Evolutionary conservation across 768 basidiomycete species (phyloP).

Genomic region (Phylloporus sp.): DNA sequence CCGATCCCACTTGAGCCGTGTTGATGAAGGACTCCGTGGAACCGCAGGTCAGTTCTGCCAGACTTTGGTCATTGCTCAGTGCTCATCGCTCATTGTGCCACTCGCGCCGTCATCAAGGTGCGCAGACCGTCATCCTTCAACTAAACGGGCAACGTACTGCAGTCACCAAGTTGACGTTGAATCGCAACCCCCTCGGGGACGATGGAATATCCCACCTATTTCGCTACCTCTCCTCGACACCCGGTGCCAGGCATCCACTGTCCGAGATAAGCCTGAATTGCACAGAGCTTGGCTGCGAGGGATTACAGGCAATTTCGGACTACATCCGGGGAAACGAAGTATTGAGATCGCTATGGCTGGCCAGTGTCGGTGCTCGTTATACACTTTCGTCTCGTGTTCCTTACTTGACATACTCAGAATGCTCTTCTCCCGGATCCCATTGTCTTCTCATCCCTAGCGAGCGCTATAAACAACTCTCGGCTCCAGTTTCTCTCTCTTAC

Average conservation of each 20-base stretch:
- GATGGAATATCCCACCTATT: conserved; percentile 53
- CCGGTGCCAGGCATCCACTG: conserved; percentile 44
- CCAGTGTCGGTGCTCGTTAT: conserved; percentile 42
- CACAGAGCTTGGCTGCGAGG: conserved; percentile 49
- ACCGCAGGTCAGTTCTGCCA: conserved; percentile 15
- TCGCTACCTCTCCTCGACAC: conserved; percentile 45
- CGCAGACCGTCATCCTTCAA: conserved; percentile 44
- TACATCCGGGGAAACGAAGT: conserved; percentile 46
- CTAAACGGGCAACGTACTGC: conserved; percentile 37
- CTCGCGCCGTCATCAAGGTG: conserved; percentile 39
- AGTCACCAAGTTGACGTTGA: conserved; percentile 49
- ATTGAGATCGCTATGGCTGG: conserved; percentile 46
- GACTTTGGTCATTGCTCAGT: not conserved
- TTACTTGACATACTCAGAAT: conserved; percentile 33
- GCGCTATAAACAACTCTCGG: conserved; percentile 49
- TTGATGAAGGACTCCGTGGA: conserved; percentile 22
- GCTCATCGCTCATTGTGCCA: conserved; percentile 2
- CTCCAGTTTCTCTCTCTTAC: conserved; percentile 49
- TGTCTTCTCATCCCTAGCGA: conserved; percentile 37
- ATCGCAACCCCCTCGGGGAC: conserved; percentile 54
- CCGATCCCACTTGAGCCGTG: conserved; percentile 17
- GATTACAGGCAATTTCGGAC: conserved; percentile 45
- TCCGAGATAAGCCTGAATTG: conserved; percentile 53
- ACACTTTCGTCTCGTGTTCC: not conserved
- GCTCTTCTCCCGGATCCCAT: conserved; percentile 34